phyloP scores from a whole-genome alignment of 768 basidiomycete genomes.

The Tylopilus intermedius region DNA sequence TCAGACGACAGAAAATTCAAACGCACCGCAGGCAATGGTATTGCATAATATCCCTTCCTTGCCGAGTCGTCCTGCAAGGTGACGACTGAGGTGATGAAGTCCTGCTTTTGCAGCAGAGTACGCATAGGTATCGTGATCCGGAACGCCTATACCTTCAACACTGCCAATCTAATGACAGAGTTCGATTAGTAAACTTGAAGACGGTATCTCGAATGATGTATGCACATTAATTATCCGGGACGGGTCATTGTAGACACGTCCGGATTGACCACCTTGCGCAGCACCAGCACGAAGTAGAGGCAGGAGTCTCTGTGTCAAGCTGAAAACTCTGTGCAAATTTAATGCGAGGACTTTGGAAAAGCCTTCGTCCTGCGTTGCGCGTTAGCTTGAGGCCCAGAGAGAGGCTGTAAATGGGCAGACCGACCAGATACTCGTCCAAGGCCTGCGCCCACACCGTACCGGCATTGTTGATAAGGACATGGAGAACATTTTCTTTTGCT shows the following conservation, averaged over 20 bases:
- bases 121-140: conserved; percentile 57
- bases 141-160: conserved; percentile 52
- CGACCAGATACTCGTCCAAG: conserved; percentile 44
- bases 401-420: conserved; percentile 1
- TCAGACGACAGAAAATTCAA: background rate
- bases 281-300: conserved; percentile 51
- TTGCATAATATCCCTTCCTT: conserved; percentile 56
- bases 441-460: conserved; percentile 53
- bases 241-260: conserved; percentile 39
- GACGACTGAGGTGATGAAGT: conserved; percentile 53
- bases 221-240: conserved; percentile 57
- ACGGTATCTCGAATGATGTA: background rate
- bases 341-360: conserved; percentile 59
- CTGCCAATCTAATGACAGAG: conserved; percentile 47
- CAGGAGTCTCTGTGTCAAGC: conserved; percentile 54
- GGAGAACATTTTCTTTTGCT: conserved; percentile 47
- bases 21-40: conserved; percentile 56
- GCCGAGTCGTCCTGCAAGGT: conserved; percentile 54
- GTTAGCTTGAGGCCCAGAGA: conserved; percentile 1
- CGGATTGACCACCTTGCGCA: conserved; percentile 35
- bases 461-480: conserved; percentile 62
- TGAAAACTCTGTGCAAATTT: conserved; percentile 62
- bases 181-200: background rate
- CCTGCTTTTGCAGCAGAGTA: conserved; percentile 64
- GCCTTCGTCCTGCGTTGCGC: conserved; percentile 41